These are phyloP conservation scores for Solanum tarijense DNA, from an alignment of 257 asterid genomes.

Conservation along the genomic window DNA sequence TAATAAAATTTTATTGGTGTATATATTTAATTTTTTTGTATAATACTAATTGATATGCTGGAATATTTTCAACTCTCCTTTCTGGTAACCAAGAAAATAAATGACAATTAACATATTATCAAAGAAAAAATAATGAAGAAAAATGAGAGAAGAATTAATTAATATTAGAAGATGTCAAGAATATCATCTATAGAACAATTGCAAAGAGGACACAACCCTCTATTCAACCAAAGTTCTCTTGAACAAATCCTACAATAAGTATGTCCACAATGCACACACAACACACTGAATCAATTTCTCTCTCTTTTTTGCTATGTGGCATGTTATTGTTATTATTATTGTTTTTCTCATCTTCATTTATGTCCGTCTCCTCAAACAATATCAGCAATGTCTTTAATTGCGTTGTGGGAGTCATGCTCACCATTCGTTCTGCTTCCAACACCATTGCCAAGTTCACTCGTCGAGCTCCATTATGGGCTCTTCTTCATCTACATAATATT, in stretches of 20 bases:
- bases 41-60: neutral
- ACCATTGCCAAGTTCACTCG: conserved; percentile 5
- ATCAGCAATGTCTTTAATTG: conserved; percentile 5
- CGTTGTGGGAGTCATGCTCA: neutral
- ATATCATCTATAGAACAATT: neutral
- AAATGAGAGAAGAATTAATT: neutral
- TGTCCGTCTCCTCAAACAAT: conserved; percentile 11
- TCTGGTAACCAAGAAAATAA: neutral
- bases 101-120: neutral
- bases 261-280: conserved; percentile 18
- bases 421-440: conserved; percentile 1
- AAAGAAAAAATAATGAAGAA: neutral
- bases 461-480: neutral
- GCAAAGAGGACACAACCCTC: conserved; percentile 10
- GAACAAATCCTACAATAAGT: conserved; percentile 18
- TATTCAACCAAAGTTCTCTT: neutral
- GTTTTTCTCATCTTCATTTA: neutral
- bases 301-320: neutral
- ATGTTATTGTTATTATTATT: neutral
- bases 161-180: conserved; percentile 1
- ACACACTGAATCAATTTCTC: neutral
- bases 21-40: neutral
- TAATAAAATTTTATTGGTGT: too few relatives aligned
- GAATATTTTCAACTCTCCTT: neutral
- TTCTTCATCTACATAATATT: neutral